These are phyloP conservation scores for Suillus subaureus DNA, from an alignment of 768 basidiomycete species.

Conservation along the genomic window DNA sequence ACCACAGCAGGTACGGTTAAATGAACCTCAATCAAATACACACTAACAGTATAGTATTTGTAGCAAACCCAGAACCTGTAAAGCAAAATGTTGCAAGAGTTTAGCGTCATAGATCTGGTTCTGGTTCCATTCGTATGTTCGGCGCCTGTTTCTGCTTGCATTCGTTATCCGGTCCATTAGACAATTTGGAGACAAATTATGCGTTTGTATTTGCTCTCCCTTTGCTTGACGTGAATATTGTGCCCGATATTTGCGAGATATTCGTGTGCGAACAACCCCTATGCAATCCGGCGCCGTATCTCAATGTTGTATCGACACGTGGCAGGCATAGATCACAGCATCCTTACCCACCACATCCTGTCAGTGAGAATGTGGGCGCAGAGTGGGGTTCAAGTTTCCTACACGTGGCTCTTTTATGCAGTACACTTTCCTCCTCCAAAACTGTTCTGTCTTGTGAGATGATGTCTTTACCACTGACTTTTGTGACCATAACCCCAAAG, in stretches of 20 bases:
- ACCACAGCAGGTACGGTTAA: constrained; percentile 9
- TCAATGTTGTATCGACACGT: not conserved
- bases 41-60: not conserved
- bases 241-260: not conserved
- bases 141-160: not conserved
- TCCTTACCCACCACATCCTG: not conserved
- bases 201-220: not conserved
- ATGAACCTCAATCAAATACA: not conserved
- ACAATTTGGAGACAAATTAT: not conserved
- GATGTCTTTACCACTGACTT: constrained; percentile 39
- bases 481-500: constrained; percentile 51
- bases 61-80: not conserved
- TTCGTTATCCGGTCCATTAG: not conserved
- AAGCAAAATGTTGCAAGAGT: not conserved
- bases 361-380: not conserved
- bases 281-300: not conserved
- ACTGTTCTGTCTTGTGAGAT: not conserved
- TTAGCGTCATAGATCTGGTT: not conserved
- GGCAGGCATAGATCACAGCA: not conserved
- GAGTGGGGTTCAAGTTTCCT: not conserved
- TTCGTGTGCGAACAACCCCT: constrained; percentile 2
- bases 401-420: not conserved
- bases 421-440: not conserved
- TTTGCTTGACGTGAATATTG: constrained; percentile 5
- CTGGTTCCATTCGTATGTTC: too few species aligned